Conservation (phyloP, 2,329 filamentous ascomycete genomes). For the Verticillium nonalfalfae region DNA sequence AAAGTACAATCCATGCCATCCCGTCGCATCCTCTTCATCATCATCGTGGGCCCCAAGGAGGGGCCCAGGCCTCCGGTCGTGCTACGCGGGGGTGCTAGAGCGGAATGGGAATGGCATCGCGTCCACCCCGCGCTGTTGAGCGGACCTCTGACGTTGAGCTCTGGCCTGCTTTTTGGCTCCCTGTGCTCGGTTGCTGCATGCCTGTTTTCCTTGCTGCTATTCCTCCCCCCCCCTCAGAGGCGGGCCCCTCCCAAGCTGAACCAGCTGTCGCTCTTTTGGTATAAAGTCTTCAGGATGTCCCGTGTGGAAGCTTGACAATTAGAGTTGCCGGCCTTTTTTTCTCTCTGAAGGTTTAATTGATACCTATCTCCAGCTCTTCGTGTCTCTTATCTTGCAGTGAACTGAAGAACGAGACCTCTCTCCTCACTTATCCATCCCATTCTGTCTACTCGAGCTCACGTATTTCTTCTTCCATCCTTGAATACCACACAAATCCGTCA, state of each 20-base stretch:
- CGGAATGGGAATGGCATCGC: neutral
- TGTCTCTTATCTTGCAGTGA: neutral
- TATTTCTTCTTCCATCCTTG: neutral
- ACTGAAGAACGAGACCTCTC: neutral
- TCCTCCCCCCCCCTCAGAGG: no score
- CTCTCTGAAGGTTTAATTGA: neutral
- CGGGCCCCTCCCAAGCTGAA: no score
- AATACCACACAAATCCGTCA: slow-evolving; percentile 10
- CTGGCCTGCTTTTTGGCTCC: neutral
- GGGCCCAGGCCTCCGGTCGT: neutral
- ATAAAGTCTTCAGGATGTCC: neutral
- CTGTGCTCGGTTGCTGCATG: neutral
- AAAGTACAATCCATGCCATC: no score
- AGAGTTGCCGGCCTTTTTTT: no score
- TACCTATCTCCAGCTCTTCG: neutral
- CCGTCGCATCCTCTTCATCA: neutral
- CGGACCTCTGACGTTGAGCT: neutral
- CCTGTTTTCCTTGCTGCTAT: neutral
- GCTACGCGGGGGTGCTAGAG: neutral
- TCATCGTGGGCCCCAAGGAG: neutral
- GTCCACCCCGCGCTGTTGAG: neutral
- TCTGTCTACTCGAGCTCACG: neutral
- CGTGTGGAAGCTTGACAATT: neutral
- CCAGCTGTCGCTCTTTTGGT: neutral
- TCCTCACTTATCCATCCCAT: neutral